Evolutionary conservation across 495 filamentous ascomycete genomes (phyloP).

Genomic region (Thozetella sp.): DNA sequence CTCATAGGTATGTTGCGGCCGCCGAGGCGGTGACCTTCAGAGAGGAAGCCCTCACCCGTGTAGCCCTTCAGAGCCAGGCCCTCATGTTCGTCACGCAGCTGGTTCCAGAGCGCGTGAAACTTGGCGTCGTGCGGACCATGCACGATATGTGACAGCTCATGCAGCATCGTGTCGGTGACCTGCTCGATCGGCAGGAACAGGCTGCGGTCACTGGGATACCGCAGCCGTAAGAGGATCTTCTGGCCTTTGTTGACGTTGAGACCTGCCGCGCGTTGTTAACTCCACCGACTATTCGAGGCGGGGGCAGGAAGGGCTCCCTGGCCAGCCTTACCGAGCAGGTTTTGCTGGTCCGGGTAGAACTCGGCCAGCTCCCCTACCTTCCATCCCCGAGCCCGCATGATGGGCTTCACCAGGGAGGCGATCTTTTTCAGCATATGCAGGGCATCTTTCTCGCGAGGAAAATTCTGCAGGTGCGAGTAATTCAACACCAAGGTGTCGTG

Average conservation of each 20-base stretch:
- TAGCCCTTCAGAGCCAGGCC: slow-evolving; percentile 78
- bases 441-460: slow-evolving; percentile 77
- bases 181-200: slow-evolving; percentile 82
- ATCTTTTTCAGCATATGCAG: slow-evolving; percentile 79
- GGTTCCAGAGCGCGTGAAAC: slow-evolving; percentile 86
- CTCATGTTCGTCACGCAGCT: slow-evolving; percentile 84
- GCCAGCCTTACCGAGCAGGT: slow-evolving; percentile 64
- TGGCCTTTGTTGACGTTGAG: slow-evolving; percentile 77
- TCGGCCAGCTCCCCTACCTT: slow-evolving; percentile 79
- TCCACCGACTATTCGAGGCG: background rate
- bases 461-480: slow-evolving; percentile 77
- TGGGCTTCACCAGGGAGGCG: slow-evolving; percentile 89
- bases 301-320: background rate
- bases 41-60: slow-evolving; percentile 88
- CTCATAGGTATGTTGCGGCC: slow-evolving; percentile 63
- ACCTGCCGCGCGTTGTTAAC: slow-evolving; percentile 41
- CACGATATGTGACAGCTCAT: slow-evolving; percentile 91
- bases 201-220: slow-evolving; percentile 71
- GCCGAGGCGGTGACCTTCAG: slow-evolving; percentile 73
- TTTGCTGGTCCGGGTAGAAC: slow-evolving; percentile 76
- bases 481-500: slow-evolving; percentile 70
- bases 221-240: slow-evolving; percentile 82
- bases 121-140: slow-evolving; percentile 80
- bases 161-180: slow-evolving; percentile 89
- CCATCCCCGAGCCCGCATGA: slow-evolving; percentile 89